These are phyloP conservation scores for Onygenales sp. DNA, from an alignment of 2,329 filamentous ascomycete genomes.

Conservation along the genomic window DNA sequence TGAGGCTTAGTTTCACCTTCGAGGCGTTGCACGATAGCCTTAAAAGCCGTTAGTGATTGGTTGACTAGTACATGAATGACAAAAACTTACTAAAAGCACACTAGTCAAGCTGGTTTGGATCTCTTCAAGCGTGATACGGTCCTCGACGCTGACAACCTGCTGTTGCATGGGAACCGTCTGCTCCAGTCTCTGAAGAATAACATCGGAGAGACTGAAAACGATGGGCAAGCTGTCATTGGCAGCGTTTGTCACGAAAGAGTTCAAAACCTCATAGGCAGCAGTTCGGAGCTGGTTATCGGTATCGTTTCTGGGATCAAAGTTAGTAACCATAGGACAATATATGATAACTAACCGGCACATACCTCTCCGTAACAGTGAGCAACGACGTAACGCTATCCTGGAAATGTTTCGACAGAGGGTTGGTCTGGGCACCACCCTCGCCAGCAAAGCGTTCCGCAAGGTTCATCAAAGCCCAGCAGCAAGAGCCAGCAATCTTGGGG, in stretches of 20 bases:
- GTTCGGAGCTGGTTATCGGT: constrained; percentile 84
- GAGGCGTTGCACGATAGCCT: constrained; percentile 77
- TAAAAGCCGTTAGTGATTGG: neutral
- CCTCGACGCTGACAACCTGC: constrained; percentile 94
- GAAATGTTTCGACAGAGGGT: constrained; percentile 85
- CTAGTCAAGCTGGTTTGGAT: constrained; percentile 94
- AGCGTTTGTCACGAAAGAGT: constrained; percentile 84
- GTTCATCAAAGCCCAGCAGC: constrained; percentile 99
- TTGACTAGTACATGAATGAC: neutral
- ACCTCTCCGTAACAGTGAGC: constrained; percentile 72
- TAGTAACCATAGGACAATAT: constrained; percentile 7
- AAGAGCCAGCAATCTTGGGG: constrained; percentile 94
- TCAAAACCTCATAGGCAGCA: constrained; percentile 93
- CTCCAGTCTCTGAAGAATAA: constrained; percentile 84
- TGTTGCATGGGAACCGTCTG: constrained; percentile 80
- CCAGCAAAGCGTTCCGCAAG: constrained; percentile 90
- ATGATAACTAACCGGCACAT: constrained; percentile 12
- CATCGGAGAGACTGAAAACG: constrained; percentile 72
- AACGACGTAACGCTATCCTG: constrained; percentile 81
- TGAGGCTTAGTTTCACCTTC: constrained; percentile 86
- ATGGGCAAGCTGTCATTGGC: constrained; percentile 75
- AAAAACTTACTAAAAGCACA: constrained; percentile 57
- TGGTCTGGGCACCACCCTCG: constrained; percentile 66
- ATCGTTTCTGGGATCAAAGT: constrained; percentile 42
- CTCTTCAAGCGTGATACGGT: constrained; percentile 90